phyloP scores from a whole-genome alignment of 139 green algal species.

The Chlamydomonas schloesseri region DNA sequence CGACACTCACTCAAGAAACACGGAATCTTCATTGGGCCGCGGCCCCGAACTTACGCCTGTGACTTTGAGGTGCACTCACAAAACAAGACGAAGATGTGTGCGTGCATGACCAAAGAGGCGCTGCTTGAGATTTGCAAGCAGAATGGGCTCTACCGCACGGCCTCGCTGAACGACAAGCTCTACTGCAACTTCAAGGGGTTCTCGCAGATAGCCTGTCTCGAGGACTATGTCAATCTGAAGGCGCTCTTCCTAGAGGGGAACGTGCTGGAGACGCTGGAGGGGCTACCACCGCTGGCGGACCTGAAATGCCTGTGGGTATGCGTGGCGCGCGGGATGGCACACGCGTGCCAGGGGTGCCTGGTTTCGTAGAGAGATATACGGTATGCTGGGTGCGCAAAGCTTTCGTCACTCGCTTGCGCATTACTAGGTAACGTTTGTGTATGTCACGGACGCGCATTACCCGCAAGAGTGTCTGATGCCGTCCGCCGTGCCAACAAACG shows the following conservation, averaged over 20 bases:
- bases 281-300: constrained; percentile 77
- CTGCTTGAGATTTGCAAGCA: constrained; percentile 82
- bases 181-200: constrained; percentile 93
- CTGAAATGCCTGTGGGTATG: constrained; percentile 87
- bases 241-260: constrained; percentile 93
- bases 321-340: neutral
- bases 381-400: neutral
- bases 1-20: neutral
- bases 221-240: constrained; percentile 84
- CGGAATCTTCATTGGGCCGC: too few relatives aligned
- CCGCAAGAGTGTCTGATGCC: too few relatives aligned
- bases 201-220: constrained; percentile 69
- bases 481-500: too few relatives aligned
- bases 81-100: constrained; percentile 2
- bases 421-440: too few relatives aligned
- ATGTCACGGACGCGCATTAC: too few relatives aligned
- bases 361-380: too few relatives aligned
- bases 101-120: constrained; percentile 69
- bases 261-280: constrained; percentile 78
- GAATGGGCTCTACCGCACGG: constrained; percentile 82
- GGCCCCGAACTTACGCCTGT: too few relatives aligned
- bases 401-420: neutral
- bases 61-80: too few relatives aligned
- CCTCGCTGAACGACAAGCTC: constrained; percentile 89
- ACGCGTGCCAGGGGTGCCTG: too few relatives aligned